Base-by-base conservation (phyloP, 345 rosid genomes). In the Melaleuca quinquenervia region DNA sequence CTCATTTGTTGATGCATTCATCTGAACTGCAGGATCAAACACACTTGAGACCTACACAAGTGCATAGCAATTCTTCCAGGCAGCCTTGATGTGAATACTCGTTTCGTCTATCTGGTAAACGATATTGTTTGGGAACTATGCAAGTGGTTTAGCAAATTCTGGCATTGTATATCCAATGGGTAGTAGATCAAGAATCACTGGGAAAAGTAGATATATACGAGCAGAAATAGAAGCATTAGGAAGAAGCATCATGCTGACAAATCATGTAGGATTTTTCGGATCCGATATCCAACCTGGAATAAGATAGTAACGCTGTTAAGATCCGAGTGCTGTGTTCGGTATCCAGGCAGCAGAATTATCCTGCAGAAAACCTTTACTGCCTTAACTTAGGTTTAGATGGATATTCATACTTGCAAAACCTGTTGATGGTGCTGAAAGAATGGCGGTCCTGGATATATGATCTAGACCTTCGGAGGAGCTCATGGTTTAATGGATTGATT, bases 41-140 rank as follows among this genome's bases (percentile, higher is more conserved):
- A 44, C 91, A 93, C 86, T 86, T 95, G 90, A 93, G 96, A 89
- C 87, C 95, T 83, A 82, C 93, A 27, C 94, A 92, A 83, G 60
- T 95, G 88, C 93, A 93, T 82, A 90, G 94, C 52, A 90, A 89
- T 88, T 87, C 92, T 85, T 88, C 95, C 75, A 92, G 95, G 88
- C 94, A 91, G 85, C 48, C 48, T 70, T 70, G 80, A 70, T 70
- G 16, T 26, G 13, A 36, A 70, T 70, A 85, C 89, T 56, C 89
- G 60, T 70, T 70, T 36, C 80, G 18, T 36, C 18, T 70, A 36
- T 70, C 48, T 70, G 80, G 80, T 8, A 36, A 48, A 1, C 26
- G 20, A 36, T 2, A 18, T 41, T 70, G 48, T 70, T 24, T 70
- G 80, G 80, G 48, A 36, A 70, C 48, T 36, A 20, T 70, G 48